These are phyloP conservation scores for Saposhnikovia divaricata DNA, from an alignment of 129 eudicot species.

Conservation along the genomic window DNA sequence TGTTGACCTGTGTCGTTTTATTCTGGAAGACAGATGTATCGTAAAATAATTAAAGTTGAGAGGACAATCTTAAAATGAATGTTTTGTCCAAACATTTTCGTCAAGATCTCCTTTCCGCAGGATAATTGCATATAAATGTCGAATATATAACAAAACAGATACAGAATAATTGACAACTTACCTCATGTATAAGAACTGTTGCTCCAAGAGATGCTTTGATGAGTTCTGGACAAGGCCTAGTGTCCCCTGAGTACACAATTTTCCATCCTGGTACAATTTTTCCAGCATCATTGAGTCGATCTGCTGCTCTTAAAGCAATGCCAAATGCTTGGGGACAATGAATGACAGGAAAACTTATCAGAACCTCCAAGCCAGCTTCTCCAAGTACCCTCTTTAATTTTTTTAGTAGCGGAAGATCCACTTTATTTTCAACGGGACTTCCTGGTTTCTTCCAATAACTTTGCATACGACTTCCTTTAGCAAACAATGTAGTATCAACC, in stretches of 20 bases:
- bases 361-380: conserved; percentile 71
- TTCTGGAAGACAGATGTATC: neutral
- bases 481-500: conserved; percentile 37
- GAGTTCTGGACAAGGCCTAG: conserved; percentile 72
- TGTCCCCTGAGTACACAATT: conserved; percentile 91
- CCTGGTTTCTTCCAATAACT: conserved; percentile 55
- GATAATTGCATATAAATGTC: neutral
- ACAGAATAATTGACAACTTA: conserved; percentile 17
- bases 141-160: neutral
- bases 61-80: neutral
- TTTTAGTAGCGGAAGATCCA: conserved; percentile 27
- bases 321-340: conserved; percentile 88
- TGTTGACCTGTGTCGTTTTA: neutral
- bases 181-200: conserved; percentile 93
- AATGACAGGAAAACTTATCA: conserved; percentile 73
- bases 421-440: conserved; percentile 27
- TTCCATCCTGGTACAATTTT: conserved; percentile 77
- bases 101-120: neutral
- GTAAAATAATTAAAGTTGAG: neutral
- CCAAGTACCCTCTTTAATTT: conserved; percentile 39
- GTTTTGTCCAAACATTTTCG: neutral
- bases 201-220: conserved; percentile 77
- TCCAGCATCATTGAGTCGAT: conserved; percentile 40
- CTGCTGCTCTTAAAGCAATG: conserved; percentile 52
- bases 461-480: conserved; percentile 57